A percentile compares a stretch with the other conserved stretches of the same genome.
Conservation (phyloP, 2,329 filamentous ascomycete genomes). For the Phaeosphaeria sp. region DNA sequence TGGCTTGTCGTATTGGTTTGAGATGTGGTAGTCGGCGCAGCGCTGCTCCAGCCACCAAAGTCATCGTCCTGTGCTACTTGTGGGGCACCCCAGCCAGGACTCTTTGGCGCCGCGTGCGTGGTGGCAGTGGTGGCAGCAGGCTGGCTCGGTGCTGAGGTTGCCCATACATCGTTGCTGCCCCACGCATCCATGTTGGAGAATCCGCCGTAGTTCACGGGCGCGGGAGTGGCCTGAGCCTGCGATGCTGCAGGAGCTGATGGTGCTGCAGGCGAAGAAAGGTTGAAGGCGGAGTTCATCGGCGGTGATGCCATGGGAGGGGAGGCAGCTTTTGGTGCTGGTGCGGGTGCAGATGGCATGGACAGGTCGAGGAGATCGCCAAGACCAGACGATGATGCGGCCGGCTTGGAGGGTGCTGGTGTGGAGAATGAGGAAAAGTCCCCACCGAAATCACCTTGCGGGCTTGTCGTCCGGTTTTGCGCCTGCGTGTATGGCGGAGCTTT, state of each 20-base stretch:
- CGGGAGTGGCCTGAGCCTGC: conserved; percentile 38
- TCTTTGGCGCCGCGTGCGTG: conserved; percentile 52
- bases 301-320: conserved; percentile 41
- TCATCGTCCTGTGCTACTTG: conserved; percentile 85
- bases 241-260: conserved; percentile 44
- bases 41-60: conserved; percentile 92
- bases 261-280: conserved; percentile 38
- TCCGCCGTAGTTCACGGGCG: conserved; percentile 48
- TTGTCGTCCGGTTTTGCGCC: conserved; percentile 57
- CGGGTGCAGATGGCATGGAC: conserved; percentile 44
- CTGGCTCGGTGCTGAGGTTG: conserved; percentile 65
- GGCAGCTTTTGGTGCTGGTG: conserved; percentile 31
- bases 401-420: conserved; percentile 57
- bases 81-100: conserved; percentile 62
- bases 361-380: conserved; percentile 85
- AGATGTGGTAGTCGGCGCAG: conserved; percentile 64
- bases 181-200: conserved; percentile 74
- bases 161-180: conserved; percentile 85
- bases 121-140: conserved; percentile 40
- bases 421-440: conserved; percentile 72
- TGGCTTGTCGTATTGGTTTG: conserved; percentile 44
- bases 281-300: conserved; percentile 75
- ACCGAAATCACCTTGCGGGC: conserved; percentile 61
- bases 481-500: conserved; percentile 56
- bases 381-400: conserved; percentile 56